phyloP scores from a whole-genome alignment of 2,329 filamentous ascomycete genomes.

The Thelonectria discophora region DNA sequence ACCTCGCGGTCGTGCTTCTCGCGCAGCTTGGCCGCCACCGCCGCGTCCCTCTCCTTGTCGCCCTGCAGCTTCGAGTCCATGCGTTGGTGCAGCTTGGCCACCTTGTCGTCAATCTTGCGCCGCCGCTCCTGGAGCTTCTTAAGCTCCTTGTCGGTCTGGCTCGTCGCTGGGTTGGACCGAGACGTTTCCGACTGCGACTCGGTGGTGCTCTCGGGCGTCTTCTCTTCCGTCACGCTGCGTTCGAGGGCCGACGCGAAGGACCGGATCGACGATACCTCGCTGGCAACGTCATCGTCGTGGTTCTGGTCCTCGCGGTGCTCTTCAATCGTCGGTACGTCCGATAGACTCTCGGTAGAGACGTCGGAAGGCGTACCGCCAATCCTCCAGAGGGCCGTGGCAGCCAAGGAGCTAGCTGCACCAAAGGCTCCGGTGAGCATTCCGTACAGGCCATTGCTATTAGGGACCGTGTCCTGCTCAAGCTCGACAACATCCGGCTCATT shows the following conservation, averaged over 20 bases:
- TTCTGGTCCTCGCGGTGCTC: constrained; percentile 36
- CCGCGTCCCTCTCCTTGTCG: constrained; percentile 59
- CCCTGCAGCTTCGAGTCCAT: constrained; percentile 56
- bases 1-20: constrained; percentile 71
- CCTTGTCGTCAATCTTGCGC: constrained; percentile 69
- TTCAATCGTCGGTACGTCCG: constrained; percentile 35
- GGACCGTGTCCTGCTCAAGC: constrained; percentile 45
- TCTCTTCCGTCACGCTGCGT: constrained; percentile 43
- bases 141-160: constrained; percentile 67
- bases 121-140: constrained; percentile 69
- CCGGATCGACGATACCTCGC: constrained; percentile 57
- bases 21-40: constrained; percentile 63
- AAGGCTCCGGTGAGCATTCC: constrained; percentile 64
- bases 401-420: constrained; percentile 58
- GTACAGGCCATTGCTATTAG: constrained; percentile 60
- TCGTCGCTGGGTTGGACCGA: constrained; percentile 36
- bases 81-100: constrained; percentile 63
- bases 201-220: constrained; percentile 36
- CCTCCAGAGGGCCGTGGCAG: constrained; percentile 49
- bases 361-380: constrained; percentile 43
- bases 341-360: constrained; percentile 40
- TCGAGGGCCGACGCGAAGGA: constrained; percentile 62
- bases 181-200: constrained; percentile 53
- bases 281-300: constrained; percentile 44
- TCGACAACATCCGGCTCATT: constrained; percentile 10